Percentiles rank a stretch among this genome's conserved stretches.
These are phyloP conservation scores for Rubroboletus satanas DNA, from an alignment of 768 basidiomycete species.

Conservation along the genomic window DNA sequence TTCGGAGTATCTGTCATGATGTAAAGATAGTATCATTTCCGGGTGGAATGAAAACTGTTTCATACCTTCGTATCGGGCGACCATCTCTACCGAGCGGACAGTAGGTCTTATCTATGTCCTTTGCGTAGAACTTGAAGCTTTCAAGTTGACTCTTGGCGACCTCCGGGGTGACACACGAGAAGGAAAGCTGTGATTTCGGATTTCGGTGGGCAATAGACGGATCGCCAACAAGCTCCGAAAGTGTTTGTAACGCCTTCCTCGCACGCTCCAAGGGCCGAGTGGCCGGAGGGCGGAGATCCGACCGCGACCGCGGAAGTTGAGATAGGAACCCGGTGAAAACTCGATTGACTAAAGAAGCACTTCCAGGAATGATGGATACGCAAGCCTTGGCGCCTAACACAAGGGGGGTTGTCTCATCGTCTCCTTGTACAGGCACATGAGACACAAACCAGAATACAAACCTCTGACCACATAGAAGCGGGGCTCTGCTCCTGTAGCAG, in stretches of 20 bases:
- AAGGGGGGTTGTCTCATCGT: not conserved
- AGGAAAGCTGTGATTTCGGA: constrained; percentile 62
- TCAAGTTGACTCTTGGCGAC: constrained; percentile 50
- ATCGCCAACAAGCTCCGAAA: constrained; percentile 50
- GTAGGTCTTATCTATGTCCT: constrained; percentile 45
- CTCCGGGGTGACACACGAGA: constrained; percentile 57
- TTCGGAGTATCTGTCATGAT: constrained; percentile 52
- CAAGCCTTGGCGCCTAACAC: constrained; percentile 50
- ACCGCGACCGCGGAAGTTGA: constrained; percentile 47
- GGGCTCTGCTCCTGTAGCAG: constrained; percentile 44
- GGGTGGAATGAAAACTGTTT: constrained; percentile 1
- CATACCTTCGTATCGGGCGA: constrained; percentile 59
- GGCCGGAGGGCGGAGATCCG: constrained; percentile 42
- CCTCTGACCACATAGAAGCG: constrained; percentile 61
- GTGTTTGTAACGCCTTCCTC: constrained; percentile 46
- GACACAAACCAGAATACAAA: constrained; percentile 21
- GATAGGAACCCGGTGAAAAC: constrained; percentile 59
- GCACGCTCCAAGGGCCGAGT: constrained; percentile 46
- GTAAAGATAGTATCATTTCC: not conserved
- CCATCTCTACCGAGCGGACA: constrained; percentile 57
- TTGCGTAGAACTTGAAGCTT: constrained; percentile 43
- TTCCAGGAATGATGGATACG: constrained; percentile 52
- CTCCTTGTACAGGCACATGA: not conserved
- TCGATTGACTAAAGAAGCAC: constrained; percentile 60
- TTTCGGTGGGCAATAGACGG: constrained; percentile 46